A percentile compares a stretch with the other conserved stretches of the same genome.
Conservation (phyloP, 805 yeast species). For the Wickerhamiella lipophila region DNA sequence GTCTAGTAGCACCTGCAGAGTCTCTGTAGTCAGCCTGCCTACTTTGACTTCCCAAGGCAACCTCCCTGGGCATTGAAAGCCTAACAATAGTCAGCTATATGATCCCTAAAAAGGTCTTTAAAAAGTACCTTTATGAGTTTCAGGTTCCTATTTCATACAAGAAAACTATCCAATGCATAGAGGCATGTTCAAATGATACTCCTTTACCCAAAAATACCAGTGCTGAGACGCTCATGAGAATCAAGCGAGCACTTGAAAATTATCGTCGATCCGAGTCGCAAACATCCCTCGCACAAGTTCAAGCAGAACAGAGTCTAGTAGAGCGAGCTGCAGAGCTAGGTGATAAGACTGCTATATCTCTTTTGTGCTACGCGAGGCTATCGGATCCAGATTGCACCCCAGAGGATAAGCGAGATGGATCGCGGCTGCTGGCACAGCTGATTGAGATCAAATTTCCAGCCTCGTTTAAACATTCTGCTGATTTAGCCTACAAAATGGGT, state of each 20-base stretch:
- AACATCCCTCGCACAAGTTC: slow-evolving; percentile 42
- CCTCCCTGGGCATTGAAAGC: not conserved
- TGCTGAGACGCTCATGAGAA: slow-evolving; percentile 50
- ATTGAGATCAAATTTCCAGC: slow-evolving; percentile 54
- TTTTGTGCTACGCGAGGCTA: slow-evolving; percentile 56
- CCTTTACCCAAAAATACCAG: slow-evolving; percentile 36
- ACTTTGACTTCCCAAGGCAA: too few species aligned
- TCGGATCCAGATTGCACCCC: slow-evolving; percentile 29
- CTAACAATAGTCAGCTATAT: not conserved
- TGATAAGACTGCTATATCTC: slow-evolving; percentile 63
- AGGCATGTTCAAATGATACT: slow-evolving; percentile 17
- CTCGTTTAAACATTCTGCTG: slow-evolving; percentile 68
- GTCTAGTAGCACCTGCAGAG: too few species aligned
- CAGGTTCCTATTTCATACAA: slow-evolving; percentile 21
- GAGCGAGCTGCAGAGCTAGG: slow-evolving; percentile 79
- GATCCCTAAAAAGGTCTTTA: slow-evolving; percentile 16
- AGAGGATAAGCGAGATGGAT: slow-evolving; percentile 56
- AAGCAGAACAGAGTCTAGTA: slow-evolving; percentile 58
- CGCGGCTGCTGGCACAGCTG: slow-evolving; percentile 43
- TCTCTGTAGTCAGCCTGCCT: not conserved
- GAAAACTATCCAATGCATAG: slow-evolving; percentile 16
- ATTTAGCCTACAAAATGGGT: slow-evolving; percentile 45
- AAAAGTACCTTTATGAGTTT: slow-evolving; percentile 21
- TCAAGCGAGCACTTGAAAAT: slow-evolving; percentile 53
- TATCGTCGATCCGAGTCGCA: slow-evolving; percentile 50